These are phyloP conservation scores for Salvia hispanica DNA, from an alignment of 257 asterid species.

Conservation along the genomic window DNA sequence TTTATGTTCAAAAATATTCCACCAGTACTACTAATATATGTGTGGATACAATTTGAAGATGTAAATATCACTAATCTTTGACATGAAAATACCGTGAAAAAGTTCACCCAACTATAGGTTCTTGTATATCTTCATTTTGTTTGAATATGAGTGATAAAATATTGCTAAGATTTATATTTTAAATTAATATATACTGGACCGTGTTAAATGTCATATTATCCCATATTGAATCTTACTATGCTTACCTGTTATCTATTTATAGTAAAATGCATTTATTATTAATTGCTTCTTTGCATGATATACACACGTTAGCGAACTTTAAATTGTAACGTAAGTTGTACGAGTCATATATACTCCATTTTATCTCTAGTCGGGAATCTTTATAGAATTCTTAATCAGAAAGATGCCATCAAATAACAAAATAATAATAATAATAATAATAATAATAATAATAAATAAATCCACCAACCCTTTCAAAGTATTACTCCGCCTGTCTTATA, in stretches of 20 bases:
- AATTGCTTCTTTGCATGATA: neutral
- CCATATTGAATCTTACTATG: too few relatives aligned
- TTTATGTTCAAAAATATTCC: neutral
- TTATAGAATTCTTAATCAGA: neutral
- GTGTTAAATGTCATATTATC: too few relatives aligned
- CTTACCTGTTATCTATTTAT: neutral
- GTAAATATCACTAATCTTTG: conserved; percentile 34
- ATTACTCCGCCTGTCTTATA: neutral
- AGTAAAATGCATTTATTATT: neutral
- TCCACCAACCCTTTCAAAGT: neutral
- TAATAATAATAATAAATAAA: too few relatives aligned
- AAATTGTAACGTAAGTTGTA: neutral
- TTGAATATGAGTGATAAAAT: neutral
- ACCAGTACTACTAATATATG: neutral
- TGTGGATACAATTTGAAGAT: conserved; percentile 25
- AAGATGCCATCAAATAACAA: neutral
- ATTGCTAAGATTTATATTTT: too few relatives aligned
- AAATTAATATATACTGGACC: too few relatives aligned
- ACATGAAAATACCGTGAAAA: conserved; percentile 15
- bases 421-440: too few relatives aligned
- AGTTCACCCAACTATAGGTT: neutral
- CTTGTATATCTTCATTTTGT: neutral
- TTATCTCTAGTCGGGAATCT: neutral
- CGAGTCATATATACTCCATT: neutral
- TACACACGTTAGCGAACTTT: neutral